These are phyloP conservation scores for Penicillium coprophilum DNA, from an alignment of 495 filamentous ascomycete genomes.

Conservation along the genomic window DNA sequence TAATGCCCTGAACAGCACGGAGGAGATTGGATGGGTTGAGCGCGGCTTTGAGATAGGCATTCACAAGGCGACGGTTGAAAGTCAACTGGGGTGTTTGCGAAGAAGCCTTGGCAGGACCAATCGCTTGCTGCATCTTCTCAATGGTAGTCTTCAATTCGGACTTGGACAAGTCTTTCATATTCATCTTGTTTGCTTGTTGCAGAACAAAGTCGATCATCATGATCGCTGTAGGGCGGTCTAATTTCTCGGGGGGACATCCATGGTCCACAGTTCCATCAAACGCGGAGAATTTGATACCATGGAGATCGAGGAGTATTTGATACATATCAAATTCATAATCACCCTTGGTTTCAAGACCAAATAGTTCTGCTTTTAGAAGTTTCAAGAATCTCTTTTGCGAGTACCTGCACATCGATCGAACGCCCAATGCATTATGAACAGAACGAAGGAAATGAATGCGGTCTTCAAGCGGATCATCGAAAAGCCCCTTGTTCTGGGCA, in stretches of 20 bases:
- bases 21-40: slow-evolving; percentile 82
- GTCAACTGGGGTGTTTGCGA: slow-evolving; percentile 65
- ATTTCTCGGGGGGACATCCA: slow-evolving; percentile 67
- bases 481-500: slow-evolving; percentile 60
- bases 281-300: slow-evolving; percentile 76
- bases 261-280: slow-evolving; percentile 70
- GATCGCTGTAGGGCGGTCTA: slow-evolving; percentile 73
- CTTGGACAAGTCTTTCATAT: slow-evolving; percentile 87
- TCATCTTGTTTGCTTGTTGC: slow-evolving; percentile 74
- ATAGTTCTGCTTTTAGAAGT: slow-evolving; percentile 78
- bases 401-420: slow-evolving; percentile 81
- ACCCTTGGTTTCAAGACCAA: slow-evolving; percentile 60
- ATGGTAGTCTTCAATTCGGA: slow-evolving; percentile 83
- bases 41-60: slow-evolving; percentile 71
- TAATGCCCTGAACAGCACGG: slow-evolving; percentile 71
- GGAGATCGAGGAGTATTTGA: slow-evolving; percentile 85
- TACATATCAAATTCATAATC: slow-evolving; percentile 76
- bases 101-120: slow-evolving; percentile 63
- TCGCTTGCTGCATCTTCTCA: slow-evolving; percentile 80
- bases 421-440: slow-evolving; percentile 81
- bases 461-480: slow-evolving; percentile 64
- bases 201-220: slow-evolving; percentile 81
- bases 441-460: slow-evolving; percentile 70
- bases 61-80: slow-evolving; percentile 74
- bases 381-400: slow-evolving; percentile 85